Base-by-base conservation (phyloP, 768 basidiomycete genomes). In the Collybiopsis confluens region DNA sequence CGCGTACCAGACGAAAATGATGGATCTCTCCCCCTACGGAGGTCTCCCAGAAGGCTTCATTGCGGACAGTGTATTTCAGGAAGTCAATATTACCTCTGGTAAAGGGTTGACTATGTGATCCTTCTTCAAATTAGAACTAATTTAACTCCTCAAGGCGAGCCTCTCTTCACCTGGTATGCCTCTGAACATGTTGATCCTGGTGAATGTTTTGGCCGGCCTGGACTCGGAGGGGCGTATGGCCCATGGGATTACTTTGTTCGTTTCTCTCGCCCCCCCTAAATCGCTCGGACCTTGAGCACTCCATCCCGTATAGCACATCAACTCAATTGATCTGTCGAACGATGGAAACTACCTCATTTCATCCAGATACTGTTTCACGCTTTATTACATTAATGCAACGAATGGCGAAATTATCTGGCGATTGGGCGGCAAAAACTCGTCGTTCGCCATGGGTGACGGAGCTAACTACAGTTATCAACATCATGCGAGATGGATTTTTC, bases 381-480 rank as follows among this genome's bases (percentile, higher is more conserved):
- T 62, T 2, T 62, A 59, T 45, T 58, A 59, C 26, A 55, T 62
- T 10, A 53, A 54, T 44, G 46, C 33, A 20, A 51, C 37, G 13
- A 57, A 55, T 28, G 61, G 61, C 13, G 55, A 53, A 11, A 60
- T 62, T 37, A 28, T 60, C 4, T 62, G 61, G 61, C 56, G 57
- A 1, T 54, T 62, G 24, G 61, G 61, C 11, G 61, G 61, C 2
- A 59, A 58, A 35, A 46, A 43, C 18, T 57, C 56, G 2, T 42
- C 55, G 11, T 62, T 62, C 40, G 54, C 61, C 16, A 46, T 48
- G n/a, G 54, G 52, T 8, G 18, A 56, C 33, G 54, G 58, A 28
- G 45, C 55, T 9, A 42, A 52, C 20, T 58, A 58, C 44, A 52
- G 55, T 33, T 62, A 41, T 38, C 61, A 62, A 42, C 59, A 62